Evolutionary conservation across 176 grass and related monocot species (phyloP), one percentile per base, ranked within the genome.

Genomic region (barley (Hordeum vulgare)): DNA sequence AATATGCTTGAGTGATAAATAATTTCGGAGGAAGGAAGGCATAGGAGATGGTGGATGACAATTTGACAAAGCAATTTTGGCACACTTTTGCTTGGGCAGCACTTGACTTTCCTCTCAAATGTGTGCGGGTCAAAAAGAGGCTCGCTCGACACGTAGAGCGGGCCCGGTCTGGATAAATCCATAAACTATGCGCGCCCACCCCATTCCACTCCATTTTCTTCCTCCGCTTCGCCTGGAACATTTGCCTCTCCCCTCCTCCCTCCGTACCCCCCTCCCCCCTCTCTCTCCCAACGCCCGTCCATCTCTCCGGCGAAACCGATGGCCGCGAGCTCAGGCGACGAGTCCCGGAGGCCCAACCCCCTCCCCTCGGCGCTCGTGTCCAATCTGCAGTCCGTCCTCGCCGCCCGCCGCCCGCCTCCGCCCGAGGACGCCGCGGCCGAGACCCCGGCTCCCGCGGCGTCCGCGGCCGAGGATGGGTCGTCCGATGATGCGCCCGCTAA

Each of bases 381-480:
- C 29, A 92, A 96, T 62, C 91, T 93, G 11, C 81, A 93, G 71
- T 91, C 83, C 88, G 90, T 87, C n/a, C 84, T 96, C 4, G 81
- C 85, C 21, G 74, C 68, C 12, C 77, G 84, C 23, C 57, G 76
- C 9, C 68, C 80, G 51, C n/a, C 62, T 21, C 53, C 59, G 37
- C 7, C 65, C 40, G 85, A 83, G 59, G 88, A 77, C 20, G 57
- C 28, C 64, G 29, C 81, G 29, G 40, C 65, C 17, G 62, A 62
- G 56, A 9, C 56, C 18, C 24, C 21, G 67, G 71, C 72, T 2
- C 75, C 74, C 9, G 76, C 18, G 79, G 87, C 45, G 13, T n/a
- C n/a, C n/a, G n/a, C n/a, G n/a, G n/a, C n/a, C n/a, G n/a, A n/a
- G n/a, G n/a, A n/a, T n/a, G n/a, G n/a, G n/a, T n/a, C 18, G 53